Evolutionary conservation across 2,329 filamentous ascomycete genomes (phyloP).

Genomic region (Phoma sp.): DNA sequence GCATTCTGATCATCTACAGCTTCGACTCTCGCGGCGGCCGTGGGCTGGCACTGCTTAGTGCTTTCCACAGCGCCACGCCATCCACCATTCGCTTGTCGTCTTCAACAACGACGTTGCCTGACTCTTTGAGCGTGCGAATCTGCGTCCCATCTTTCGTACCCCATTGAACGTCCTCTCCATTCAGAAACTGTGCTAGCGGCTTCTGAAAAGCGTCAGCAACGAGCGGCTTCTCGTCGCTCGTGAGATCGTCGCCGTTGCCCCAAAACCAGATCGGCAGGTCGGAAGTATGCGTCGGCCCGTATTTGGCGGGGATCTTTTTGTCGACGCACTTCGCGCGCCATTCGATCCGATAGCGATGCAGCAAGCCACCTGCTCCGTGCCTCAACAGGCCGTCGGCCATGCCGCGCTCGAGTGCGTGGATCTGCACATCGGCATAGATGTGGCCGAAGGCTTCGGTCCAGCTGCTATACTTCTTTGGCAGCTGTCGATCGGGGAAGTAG

Average conservation of each 20-base stretch:
- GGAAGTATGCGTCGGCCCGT: constrained; percentile 61
- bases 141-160: constrained; percentile 43
- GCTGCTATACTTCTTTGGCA: constrained; percentile 50
- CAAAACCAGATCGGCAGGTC: constrained; percentile 64
- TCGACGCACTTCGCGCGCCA: constrained; percentile 58
- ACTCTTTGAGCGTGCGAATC: constrained; percentile 52
- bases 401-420: constrained; percentile 60
- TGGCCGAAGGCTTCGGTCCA: constrained; percentile 61
- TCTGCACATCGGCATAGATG: constrained; percentile 63
- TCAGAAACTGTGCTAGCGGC: constrained; percentile 49
- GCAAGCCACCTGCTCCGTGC: constrained; percentile 52
- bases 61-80: constrained; percentile 57
- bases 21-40: constrained; percentile 4
- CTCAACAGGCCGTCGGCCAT: constrained; percentile 54
- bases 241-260: constrained; percentile 55
- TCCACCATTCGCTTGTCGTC: constrained; percentile 55
- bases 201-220: constrained; percentile 47
- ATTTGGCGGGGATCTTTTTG: constrained; percentile 50
- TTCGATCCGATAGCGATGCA: constrained; percentile 62
- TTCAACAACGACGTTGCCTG: constrained; percentile 56
- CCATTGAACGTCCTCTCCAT: constrained; percentile 51
- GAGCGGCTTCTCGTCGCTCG: constrained; percentile 52
- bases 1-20: background rate
- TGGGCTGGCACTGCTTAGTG: constrained; percentile 35
- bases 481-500: constrained; percentile 50